phyloP scores from a whole-genome alignment of 768 basidiomycete genomes.

The Hydnomerulius pinastri region DNA sequence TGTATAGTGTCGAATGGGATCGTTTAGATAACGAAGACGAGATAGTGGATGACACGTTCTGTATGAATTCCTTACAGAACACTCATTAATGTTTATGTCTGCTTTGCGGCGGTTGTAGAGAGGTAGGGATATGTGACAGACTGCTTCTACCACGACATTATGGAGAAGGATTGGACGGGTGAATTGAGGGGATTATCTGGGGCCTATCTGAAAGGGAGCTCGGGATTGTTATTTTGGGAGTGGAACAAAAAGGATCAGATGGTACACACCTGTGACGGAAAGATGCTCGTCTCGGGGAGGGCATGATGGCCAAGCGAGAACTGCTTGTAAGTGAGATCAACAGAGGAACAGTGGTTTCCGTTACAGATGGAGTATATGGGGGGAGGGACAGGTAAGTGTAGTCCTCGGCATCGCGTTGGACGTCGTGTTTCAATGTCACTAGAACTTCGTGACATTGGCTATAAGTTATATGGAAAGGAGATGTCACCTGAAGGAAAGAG shows the following conservation, averaged over 20 bases:
- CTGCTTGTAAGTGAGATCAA: conserved; percentile 54
- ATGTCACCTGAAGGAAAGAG: too few species aligned
- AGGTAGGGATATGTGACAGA: conserved; percentile 90
- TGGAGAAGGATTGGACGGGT: conserved; percentile 82
- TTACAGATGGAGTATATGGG: too few species aligned
- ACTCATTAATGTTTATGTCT: conserved; percentile 80
- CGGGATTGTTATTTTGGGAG: conserved; percentile 1
- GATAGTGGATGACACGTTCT: conserved; percentile 66
- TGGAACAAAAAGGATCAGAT: neutral
- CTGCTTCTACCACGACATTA: conserved; percentile 96
- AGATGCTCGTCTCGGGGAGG: conserved; percentile 95
- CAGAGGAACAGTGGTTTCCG: conserved; percentile 50
- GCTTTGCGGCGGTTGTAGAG: conserved; percentile 90
- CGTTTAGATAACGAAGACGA: too few species aligned
- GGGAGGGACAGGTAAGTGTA: too few species aligned
- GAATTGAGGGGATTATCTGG: conserved; percentile 79
- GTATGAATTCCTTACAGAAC: conserved; percentile 85
- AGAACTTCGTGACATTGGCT: too few species aligned
- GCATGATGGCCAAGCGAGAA: conserved; percentile 77
- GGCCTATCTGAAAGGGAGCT: conserved; percentile 72
- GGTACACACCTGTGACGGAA: conserved; percentile 75
- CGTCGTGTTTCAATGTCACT: too few species aligned
- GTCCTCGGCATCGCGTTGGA: too few species aligned
- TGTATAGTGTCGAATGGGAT: conserved; percentile 26
- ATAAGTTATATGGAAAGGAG: too few species aligned